A percentile compares a stretch with the other conserved stretches of the same genome.
Evolutionary conservation across 768 basidiomycete genomes (phyloP).

Genomic region (Hericium alpestre): DNA sequence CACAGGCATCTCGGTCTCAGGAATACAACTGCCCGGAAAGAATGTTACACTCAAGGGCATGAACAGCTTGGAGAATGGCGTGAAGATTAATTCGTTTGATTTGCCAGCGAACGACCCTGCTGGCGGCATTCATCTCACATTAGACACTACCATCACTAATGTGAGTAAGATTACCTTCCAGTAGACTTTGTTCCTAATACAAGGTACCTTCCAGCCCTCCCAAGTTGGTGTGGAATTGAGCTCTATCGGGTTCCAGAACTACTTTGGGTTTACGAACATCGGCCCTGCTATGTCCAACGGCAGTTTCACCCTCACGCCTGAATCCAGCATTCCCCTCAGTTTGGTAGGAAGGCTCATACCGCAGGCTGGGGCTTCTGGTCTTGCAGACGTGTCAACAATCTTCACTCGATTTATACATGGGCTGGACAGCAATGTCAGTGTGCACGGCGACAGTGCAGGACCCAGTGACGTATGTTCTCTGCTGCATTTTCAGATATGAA

Average conservation of each 20-base stretch:
- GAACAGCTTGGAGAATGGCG: constrained; percentile 54
- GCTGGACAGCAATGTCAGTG: constrained; percentile 45
- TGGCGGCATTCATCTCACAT: constrained; percentile 59
- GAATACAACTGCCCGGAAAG: constrained; percentile 45
- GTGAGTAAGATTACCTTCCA: constrained; percentile 25
- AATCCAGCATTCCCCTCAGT: constrained; percentile 38
- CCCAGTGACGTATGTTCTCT: constrained; percentile 36
- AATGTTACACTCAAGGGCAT: constrained; percentile 57
- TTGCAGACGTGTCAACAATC: constrained; percentile 47
- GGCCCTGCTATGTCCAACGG: constrained; percentile 45
- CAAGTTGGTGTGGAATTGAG: constrained; percentile 63
- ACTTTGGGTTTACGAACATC: constrained; percentile 40
- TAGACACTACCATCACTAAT: constrained; percentile 49
- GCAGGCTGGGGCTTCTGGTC: constrained; percentile 40
- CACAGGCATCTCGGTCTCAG: constrained; percentile 46
- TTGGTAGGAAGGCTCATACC: constrained; percentile 57
- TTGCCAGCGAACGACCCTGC: constrained; percentile 59
- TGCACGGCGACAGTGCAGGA: constrained; percentile 50
- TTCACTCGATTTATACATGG: constrained; percentile 70
- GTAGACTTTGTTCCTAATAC: constrained; percentile 4
- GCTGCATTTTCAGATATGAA: background rate
- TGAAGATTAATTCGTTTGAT: constrained; percentile 57
- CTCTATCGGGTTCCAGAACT: constrained; percentile 52
- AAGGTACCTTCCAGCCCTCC: constrained; percentile 37
- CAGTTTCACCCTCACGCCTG: constrained; percentile 44